Evolutionary conservation across 768 basidiomycete genomes (phyloP).

Genomic region (Russula sp.): DNA sequence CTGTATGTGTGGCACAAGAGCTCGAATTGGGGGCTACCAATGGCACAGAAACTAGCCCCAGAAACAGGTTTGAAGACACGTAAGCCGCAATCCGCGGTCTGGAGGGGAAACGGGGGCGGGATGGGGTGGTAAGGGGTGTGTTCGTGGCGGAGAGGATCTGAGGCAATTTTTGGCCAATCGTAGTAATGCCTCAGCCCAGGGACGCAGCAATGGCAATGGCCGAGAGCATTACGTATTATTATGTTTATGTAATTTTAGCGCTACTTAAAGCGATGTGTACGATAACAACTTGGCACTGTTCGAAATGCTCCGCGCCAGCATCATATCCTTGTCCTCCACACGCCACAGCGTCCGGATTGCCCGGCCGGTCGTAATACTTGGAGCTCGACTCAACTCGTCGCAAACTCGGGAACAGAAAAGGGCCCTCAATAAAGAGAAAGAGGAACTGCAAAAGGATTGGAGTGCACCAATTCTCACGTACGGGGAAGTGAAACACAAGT

Average conservation of each 20-base stretch:
- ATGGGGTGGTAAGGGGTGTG: neutral
- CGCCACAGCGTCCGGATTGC: neutral
- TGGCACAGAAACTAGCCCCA: neutral
- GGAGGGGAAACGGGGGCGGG: neutral
- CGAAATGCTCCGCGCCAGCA: conserved; percentile 13
- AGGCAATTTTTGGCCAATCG: conserved; percentile 28
- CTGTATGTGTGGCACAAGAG: neutral
- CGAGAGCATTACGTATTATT: conserved; percentile 5
- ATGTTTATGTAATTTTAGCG: neutral
- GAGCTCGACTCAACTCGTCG: conserved; percentile 25
- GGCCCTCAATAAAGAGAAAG: conserved; percentile 40
- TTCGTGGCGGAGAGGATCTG: neutral
- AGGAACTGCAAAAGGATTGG: conserved; percentile 66
- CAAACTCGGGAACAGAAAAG: conserved; percentile 36
- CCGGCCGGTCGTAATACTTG: conserved; percentile 6
- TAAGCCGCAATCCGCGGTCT: neutral
- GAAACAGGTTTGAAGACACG: neutral
- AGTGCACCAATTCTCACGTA: conserved; percentile 69
- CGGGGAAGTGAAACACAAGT: conserved; percentile 76
- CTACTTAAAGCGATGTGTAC: neutral
- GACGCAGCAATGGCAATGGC: no score
- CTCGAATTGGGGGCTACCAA: neutral
- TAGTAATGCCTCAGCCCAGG: conserved; percentile 18
- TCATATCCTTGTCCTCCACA: neutral
- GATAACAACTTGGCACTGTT: no score